These are phyloP conservation scores for Acanthamoeba sp. DNA, from an alignment of 208 protist species.

Conservation along the genomic window DNA sequence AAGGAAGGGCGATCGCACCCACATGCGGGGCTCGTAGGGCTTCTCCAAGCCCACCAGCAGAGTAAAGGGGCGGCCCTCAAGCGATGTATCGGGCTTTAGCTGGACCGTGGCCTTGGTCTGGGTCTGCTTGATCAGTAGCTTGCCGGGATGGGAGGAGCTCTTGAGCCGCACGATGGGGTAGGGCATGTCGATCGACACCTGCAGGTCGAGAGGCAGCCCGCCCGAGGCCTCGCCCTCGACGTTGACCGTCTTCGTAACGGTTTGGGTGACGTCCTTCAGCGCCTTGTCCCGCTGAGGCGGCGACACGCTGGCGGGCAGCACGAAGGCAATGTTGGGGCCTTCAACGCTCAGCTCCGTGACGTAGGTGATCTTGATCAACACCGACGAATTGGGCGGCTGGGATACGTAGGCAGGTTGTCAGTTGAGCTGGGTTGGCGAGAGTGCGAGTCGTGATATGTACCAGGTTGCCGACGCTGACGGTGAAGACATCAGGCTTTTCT, in stretches of 20 bases:
- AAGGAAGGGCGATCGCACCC: slow-evolving; percentile 37
- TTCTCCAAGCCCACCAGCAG: slow-evolving; percentile 77
- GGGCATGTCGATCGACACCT: slow-evolving; percentile 80
- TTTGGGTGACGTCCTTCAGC: slow-evolving; percentile 16
- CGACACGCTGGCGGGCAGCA: slow-evolving; percentile 77
- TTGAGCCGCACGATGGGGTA: slow-evolving; percentile 79
- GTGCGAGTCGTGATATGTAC: neutral
- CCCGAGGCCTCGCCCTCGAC: neutral
- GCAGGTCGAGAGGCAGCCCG: neutral
- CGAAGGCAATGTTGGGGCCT: slow-evolving; percentile 79
- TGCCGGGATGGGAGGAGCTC: slow-evolving; percentile 75
- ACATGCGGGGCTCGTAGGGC: slow-evolving; percentile 84
- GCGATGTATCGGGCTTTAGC: neutral
- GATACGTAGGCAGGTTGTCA: neutral
- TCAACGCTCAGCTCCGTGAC: slow-evolving; percentile 75
- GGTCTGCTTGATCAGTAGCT: slow-evolving; percentile 76
- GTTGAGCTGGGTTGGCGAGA: neutral
- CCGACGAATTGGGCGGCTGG: slow-evolving; percentile 73
- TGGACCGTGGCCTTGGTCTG: slow-evolving; percentile 81
- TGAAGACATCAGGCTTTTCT: slow-evolving; percentile 84
- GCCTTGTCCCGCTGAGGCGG: slow-evolving; percentile 21
- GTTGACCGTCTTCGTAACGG: neutral
- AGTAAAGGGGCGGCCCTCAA: slow-evolving; percentile 63
- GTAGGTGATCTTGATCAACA: slow-evolving; percentile 83
- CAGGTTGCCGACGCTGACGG: slow-evolving; percentile 82